These are phyloP conservation scores for Dothideomycetes sp. DNA, from an alignment of 2,329 filamentous ascomycete species.

Conservation along the genomic window DNA sequence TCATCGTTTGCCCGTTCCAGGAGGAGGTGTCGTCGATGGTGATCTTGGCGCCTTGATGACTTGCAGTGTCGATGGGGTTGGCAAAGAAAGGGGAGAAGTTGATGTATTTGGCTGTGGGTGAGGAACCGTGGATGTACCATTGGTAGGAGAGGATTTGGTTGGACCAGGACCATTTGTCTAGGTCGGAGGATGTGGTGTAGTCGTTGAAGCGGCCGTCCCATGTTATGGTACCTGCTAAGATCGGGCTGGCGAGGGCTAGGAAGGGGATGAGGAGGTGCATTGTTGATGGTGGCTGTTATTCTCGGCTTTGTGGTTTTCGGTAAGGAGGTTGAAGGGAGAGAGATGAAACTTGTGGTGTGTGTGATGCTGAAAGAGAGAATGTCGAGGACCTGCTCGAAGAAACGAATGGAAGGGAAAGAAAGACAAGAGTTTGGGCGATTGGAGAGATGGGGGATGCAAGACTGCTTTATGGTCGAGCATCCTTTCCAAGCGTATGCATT, in stretches of 20 bases:
- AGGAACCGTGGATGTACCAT: slow-evolving; percentile 65
- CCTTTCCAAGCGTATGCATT: too few species aligned
- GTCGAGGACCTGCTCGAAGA: slow-evolving; percentile 1
- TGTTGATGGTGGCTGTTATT: too few species aligned
- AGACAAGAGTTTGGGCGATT: neutral
- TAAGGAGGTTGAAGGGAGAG: neutral
- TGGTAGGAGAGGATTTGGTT: slow-evolving; percentile 63
- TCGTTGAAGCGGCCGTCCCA: slow-evolving; percentile 62
- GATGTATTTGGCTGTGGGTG: slow-evolving; percentile 49
- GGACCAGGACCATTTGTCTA: slow-evolving; percentile 39
- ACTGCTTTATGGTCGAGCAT: too few species aligned
- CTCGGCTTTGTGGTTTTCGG: too few species aligned
- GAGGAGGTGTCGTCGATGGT: slow-evolving; percentile 55
- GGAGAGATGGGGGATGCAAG: too few species aligned
- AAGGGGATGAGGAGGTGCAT: slow-evolving; percentile 18
- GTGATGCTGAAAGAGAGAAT: neutral
- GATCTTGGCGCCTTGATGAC: slow-evolving; percentile 58
- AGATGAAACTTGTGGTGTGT: slow-evolving; percentile 2
- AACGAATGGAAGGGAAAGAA: neutral
- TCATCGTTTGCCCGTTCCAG: slow-evolving; percentile 66
- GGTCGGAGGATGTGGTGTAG: slow-evolving; percentile 44
- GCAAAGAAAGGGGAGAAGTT: slow-evolving; percentile 52
- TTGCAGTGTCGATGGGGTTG: slow-evolving; percentile 54
- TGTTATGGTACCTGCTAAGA: slow-evolving; percentile 39
- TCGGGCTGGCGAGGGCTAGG: slow-evolving; percentile 18